A percentile compares a stretch with the other conserved stretches of the same genome.
phyloP scores from a whole-genome alignment of 192 early-diverging fungal species.

The Backusella psychrophila region DNA sequence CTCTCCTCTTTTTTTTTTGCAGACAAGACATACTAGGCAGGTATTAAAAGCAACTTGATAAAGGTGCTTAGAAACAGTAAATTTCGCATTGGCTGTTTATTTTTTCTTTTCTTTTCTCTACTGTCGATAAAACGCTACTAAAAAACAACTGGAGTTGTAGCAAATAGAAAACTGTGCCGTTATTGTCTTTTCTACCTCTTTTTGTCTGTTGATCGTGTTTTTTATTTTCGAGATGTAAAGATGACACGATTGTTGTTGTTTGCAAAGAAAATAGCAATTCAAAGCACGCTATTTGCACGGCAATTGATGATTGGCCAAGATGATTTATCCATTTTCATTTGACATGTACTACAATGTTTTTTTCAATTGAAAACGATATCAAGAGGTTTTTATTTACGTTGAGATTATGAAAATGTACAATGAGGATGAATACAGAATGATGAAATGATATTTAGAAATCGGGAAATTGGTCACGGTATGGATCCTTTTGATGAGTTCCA shows the following conservation, averaged over 20 bases:
- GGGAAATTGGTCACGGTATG: conserved; percentile 5
- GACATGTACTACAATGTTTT: not conserved
- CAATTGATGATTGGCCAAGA: not conserved
- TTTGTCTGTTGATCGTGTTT: not conserved
- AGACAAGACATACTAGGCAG: conserved; percentile 13
- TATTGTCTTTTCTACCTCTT: not conserved
- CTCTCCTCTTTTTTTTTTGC: not conserved
- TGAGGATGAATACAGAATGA: not conserved
- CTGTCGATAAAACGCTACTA: not conserved
- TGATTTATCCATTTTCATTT: not conserved
- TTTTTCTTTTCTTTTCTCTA: not conserved
- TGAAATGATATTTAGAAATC: conserved; percentile 11
- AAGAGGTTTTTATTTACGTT: not conserved
- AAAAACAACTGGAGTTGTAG: not conserved
- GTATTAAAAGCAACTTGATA: conserved; percentile 40
- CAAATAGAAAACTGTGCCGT: not conserved
- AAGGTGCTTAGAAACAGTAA: conserved; percentile 49
- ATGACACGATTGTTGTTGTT: not conserved
- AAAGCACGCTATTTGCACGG: conserved; percentile 4
- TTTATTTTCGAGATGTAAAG: not conserved
- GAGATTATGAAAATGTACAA: not conserved
- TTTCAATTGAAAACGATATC: not conserved
- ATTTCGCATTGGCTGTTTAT: conserved; percentile 12
- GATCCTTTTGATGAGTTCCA: conserved; percentile 7
- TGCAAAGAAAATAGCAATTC: not conserved